Evolutionary conservation across 2,329 filamentous ascomycete species (phyloP).

Genomic region (Fusarium phyllophilum): DNA sequence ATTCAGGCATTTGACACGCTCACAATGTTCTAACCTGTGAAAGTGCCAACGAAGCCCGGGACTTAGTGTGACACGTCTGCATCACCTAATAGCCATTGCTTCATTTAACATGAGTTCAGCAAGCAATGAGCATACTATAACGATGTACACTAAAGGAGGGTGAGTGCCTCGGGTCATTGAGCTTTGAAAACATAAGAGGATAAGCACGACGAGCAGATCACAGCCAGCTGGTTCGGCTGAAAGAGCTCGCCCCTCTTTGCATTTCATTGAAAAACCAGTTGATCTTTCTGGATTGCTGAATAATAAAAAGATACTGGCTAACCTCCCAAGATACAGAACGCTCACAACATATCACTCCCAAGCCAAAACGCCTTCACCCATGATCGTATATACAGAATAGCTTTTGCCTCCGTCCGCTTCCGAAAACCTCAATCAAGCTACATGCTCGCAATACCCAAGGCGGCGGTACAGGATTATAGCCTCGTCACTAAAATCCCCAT

Average conservation of each 20-base stretch:
- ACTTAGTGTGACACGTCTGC: neutral
- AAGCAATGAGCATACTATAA: neutral
- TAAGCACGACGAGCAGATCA: neutral
- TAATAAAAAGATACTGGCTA: neutral
- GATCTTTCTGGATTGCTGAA: conserved; percentile 3
- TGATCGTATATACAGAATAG: neutral
- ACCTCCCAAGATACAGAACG: conserved; percentile 9
- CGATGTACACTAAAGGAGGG: neutral
- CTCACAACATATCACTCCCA: neutral
- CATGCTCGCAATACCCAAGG: neutral
- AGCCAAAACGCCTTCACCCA: neutral
- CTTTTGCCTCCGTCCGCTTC: neutral
- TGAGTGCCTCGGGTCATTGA: neutral
- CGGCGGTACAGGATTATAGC: neutral
- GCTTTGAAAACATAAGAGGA: neutral
- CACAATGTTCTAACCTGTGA: neutral
- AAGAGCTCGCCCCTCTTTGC: neutral
- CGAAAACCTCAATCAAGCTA: neutral
- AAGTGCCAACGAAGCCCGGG: neutral
- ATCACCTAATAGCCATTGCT: neutral
- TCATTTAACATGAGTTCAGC: neutral
- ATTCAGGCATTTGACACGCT: neutral
- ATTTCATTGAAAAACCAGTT: neutral
- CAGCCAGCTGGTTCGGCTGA: no score
- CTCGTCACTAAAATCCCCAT: conserved; percentile 35